Evolutionary conservation across 345 rosid genomes (phyloP).

Genomic region (Reutealis trisperma): DNA sequence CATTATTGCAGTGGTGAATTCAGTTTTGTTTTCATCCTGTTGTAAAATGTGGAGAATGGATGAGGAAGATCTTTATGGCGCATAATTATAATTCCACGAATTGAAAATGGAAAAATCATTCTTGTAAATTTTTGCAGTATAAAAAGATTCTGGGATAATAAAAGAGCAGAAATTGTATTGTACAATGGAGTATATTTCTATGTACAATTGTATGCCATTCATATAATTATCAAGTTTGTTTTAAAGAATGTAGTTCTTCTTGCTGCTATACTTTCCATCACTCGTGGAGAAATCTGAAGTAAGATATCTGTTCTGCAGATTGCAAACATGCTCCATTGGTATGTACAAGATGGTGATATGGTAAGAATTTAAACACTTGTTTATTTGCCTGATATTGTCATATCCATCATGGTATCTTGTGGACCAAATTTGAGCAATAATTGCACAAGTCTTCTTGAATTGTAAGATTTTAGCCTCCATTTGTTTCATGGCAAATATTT

Average conservation of each 20-base stretch:
- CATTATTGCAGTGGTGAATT: neutral
- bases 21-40: neutral
- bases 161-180: neutral
- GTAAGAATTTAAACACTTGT: conserved; percentile 42
- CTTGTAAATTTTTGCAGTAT: neutral
- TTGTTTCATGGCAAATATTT: no score
- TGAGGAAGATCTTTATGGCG: neutral
- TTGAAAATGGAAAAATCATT: neutral
- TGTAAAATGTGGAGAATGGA: neutral
- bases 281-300: neutral
- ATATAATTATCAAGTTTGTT: neutral
- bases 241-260: neutral
- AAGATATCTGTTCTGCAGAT: conserved; percentile 55
- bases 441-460: neutral
- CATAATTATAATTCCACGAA: neutral
- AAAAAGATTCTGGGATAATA: neutral
- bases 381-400: neutral
- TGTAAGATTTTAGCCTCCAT: neutral
- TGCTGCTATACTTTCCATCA: neutral
- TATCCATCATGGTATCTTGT: neutral
- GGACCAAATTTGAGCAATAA: no score
- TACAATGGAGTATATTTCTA: neutral
- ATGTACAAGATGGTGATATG: conserved; percentile 79
- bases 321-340: conserved; percentile 81
- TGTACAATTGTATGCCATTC: neutral